Percentiles rank a stretch among this genome's conserved stretches.
Evolutionary conservation across 75 land plant genomes (phyloP).

Genomic region (Pinus tabuliformis): DNA sequence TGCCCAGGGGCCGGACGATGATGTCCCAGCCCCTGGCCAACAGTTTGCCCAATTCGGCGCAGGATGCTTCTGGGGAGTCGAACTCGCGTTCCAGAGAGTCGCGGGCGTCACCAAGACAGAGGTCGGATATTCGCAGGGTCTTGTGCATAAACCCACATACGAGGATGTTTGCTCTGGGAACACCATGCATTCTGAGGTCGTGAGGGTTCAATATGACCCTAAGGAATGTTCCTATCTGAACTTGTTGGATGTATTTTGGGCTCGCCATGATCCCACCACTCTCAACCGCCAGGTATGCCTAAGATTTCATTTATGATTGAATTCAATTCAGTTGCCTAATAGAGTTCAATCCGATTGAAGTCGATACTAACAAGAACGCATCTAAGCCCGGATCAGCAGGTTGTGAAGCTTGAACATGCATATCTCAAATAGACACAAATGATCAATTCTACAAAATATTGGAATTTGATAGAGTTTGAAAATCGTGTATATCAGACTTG

Average conservation of each 20-base stretch:
- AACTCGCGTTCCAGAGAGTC: conserved; percentile 69
- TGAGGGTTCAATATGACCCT: conserved; percentile 64
- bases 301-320: too few relatives aligned
- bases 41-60: conserved; percentile 77
- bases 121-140: conserved; percentile 81
- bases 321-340: too few relatives aligned
- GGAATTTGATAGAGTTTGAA: too few relatives aligned
- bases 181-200: conserved; percentile 73
- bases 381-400: too few relatives aligned
- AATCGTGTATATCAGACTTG: too few relatives aligned
- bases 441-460: too few relatives aligned
- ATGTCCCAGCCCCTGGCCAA: conserved; percentile 50
- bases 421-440: too few relatives aligned
- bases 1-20: conserved; percentile 74
- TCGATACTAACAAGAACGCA: too few relatives aligned
- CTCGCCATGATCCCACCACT: conserved; percentile 78
- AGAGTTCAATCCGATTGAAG: too few relatives aligned
- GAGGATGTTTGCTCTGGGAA: conserved; percentile 52
- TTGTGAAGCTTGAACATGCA: too few relatives aligned
- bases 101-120: conserved; percentile 79
- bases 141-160: conserved; percentile 53
- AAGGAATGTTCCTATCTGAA: conserved; percentile 41
- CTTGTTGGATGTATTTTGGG: conserved; percentile 69
- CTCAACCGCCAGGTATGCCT: conserved; percentile 73
- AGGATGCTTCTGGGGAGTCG: conserved; percentile 85